Base-by-base conservation (phyloP, 768 basidiomycete genomes). In the Pleurotus djamor region DNA sequence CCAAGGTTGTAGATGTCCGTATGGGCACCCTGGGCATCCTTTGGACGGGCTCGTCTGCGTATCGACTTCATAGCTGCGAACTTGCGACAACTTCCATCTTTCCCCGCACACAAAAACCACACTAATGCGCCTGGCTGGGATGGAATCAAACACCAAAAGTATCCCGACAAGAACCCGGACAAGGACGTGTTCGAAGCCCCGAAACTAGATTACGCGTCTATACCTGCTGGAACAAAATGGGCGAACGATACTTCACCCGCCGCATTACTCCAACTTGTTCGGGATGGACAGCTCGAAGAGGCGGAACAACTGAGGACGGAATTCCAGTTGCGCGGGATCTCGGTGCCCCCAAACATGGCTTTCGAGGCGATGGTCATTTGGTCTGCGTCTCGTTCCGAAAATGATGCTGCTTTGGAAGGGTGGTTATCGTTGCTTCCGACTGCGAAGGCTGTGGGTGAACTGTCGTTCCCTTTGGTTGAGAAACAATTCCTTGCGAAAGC, bases 351-450 rank as follows among this genome's bases (percentile, higher is more conserved):
- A 5, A 63, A 77, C 59, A 38, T 41, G 36, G 58, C 72, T 37
- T 84, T 79, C 66, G 72, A 71, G 59, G 61, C 52, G 12, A 76
- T 74, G 9, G 81, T 80, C 2, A 45, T 70, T 1, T 57, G 73
- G 57, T 66, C 69, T 13, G 67, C 82, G 47, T 61, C 60, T 0
- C 59, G 57, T 14, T 62, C 62, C 38, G 59, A 68, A 28, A 69
- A 61, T 12, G 48, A 64, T 9, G 59, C 57, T 37, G 55, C 57
- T n/a, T 75, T 76, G 48, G 60, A 66, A 2, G 65, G 70, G 12
- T 85, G 84, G 83, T 65, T 82, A 54, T 68, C 72, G 4, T 71
- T 83, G 44, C 64, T 75, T 10, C 82, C 83, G 4, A 63, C 69
- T 37, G 71, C 70, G 2, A 54, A 67, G 32, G 58, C 64, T 12